A percentile compares a stretch with the other conserved stretches of the same genome.
phyloP scores from a whole-genome alignment of 169 alveolate species.

The Plasmodium cynomolgi region DNA sequence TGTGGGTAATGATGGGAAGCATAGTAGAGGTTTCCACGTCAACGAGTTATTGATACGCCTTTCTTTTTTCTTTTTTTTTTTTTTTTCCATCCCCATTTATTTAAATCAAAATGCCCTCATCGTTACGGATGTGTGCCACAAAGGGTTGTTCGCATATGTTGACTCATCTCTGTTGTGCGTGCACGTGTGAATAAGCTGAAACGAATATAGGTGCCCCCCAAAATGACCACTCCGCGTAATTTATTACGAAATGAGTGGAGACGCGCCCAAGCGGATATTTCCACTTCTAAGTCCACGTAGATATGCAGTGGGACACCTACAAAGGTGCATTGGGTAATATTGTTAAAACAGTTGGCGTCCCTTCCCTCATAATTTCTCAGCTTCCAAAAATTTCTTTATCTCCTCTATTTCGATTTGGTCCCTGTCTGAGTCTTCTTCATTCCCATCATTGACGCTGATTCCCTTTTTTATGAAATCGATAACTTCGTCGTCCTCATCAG shows the following conservation, averaged over 20 bases:
- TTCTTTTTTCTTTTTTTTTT: background rate
- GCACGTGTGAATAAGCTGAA: background rate
- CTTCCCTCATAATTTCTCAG: background rate
- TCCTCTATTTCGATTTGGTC: background rate
- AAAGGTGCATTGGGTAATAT: background rate
- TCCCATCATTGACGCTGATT: background rate
- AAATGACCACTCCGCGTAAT: background rate
- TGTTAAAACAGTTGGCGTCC: background rate
- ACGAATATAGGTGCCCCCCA: background rate
- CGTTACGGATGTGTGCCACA: background rate
- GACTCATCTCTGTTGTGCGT: background rate
- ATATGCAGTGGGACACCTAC: background rate
- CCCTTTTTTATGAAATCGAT: constrained; percentile 50
- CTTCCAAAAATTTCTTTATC: constrained; percentile 32
- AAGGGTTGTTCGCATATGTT: background rate
- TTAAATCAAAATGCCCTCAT: background rate
- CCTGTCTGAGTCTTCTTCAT: background rate
- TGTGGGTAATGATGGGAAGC: background rate
- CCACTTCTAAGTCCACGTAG: background rate
- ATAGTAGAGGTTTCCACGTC: background rate
- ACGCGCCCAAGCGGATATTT: background rate
- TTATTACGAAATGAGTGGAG: background rate
- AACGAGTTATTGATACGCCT: background rate
- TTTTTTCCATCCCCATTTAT: background rate
- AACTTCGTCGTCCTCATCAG: constrained; percentile 68